Evolutionary conservation across 345 rosid genomes (phyloP), one percentile per base, ranked within the genome.

Genomic region (Gossypium herbaceum): DNA sequence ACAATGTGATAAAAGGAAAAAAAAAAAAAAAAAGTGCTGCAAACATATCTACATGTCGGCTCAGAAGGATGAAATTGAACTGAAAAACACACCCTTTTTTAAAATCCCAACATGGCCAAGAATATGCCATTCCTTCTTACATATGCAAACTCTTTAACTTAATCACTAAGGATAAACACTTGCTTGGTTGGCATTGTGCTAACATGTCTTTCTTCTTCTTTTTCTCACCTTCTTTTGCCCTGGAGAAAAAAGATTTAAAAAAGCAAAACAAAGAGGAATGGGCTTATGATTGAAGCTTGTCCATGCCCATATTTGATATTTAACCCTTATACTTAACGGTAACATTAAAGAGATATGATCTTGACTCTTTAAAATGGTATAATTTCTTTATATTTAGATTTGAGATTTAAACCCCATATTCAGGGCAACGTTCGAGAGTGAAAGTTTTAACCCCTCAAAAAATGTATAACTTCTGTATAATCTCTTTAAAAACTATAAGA

Each of bases 261-360:
- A 63, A 15, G 22, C 27, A 51, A 13, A 52, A 12, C 9, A 70
- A 77, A 67, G 76, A 11, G 55, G 39, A 76, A 47, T 79, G 81
- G 78, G 84, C 82, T 84, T 81, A 22, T 41, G 7, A 22, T 60
- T 7, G 76, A 81, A 79, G 79, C 41, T 41, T 81, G 78, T 75
- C 81, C 22, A 34, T 34, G 41, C 41, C 7, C 7, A 34, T 0
- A 4, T 34, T 34, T 34, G 1, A 34, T 34, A 34, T 5, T 34
- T 5, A 34, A 5, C 7, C 7, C 41, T 34, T 34, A 3, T 29
- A 29, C 34, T 3, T 3, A 29, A 29, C 1, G 1, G 5, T 29
- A 29, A 29, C 34, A 29, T 29, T 29, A 34, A 34, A 34, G 7
- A 34, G 41, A 34, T 34, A 4, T 5, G 7, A 1, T 34, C 7